A percentile compares a stretch with the other conserved stretches of the same genome.
These are phyloP conservation scores for Gaultheria prostrata DNA, from an alignment of 148 eudicot genomes.

Conservation along the genomic window DNA sequence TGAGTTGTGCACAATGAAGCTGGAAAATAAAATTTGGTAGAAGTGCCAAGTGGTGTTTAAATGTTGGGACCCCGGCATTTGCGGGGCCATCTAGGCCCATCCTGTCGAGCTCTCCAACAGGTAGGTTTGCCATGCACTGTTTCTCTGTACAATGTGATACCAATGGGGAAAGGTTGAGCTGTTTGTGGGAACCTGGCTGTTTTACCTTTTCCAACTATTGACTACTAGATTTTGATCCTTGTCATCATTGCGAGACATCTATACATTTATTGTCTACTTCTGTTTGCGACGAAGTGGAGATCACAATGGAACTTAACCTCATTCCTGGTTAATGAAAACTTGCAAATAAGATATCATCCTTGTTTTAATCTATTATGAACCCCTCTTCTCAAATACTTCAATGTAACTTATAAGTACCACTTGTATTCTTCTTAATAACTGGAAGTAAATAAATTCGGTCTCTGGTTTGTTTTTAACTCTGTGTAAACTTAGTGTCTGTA, in stretches of 20 bases:
- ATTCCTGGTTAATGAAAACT: neutral
- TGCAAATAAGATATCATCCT: neutral
- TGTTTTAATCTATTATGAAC: neutral
- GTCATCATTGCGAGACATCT: neutral
- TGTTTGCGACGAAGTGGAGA: neutral
- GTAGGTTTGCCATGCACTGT: neutral
- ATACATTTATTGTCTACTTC: neutral
- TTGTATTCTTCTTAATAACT: neutral
- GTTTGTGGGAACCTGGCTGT: neutral
- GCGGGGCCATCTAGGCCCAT: neutral
- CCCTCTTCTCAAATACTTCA: neutral
- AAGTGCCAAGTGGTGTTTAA: neutral
- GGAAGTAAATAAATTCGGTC: neutral
- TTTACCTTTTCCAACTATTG: neutral
- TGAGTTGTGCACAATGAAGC: neutral
- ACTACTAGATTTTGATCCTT: neutral
- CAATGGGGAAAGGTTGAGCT: neutral
- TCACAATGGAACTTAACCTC: neutral
- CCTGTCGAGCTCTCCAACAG: neutral
- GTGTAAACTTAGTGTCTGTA: neutral
- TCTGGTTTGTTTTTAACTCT: constrained; percentile 11
- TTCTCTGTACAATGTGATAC: neutral
- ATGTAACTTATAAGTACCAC: neutral
- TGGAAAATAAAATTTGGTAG: neutral
- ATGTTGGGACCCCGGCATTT: neutral